phyloP scores from a whole-genome alignment of 1,284 basidiomycete species.

The Pulveroboletus sp. region DNA sequence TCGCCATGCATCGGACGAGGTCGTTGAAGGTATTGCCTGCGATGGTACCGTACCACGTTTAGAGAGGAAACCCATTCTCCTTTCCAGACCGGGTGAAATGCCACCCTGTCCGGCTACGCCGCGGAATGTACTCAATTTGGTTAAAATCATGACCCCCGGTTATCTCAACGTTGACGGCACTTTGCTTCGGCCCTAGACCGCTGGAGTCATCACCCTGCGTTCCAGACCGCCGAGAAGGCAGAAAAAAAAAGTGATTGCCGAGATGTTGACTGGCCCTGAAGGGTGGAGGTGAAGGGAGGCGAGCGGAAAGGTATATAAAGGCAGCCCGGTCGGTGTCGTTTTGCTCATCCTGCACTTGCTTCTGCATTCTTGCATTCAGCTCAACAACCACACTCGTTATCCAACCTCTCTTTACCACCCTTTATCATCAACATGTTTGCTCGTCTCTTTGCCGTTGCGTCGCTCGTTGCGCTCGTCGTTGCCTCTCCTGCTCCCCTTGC shows the following conservation, averaged over 20 bases:
- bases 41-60: too few species aligned
- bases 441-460: conserved; percentile 19
- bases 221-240: conserved; percentile 6
- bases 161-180: too few species aligned
- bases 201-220: background rate
- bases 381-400: conserved; percentile 12
- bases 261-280: background rate
- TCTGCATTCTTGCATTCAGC: conserved; percentile 1
- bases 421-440: conserved; percentile 16
- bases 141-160: too few species aligned
- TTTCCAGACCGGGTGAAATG: too few species aligned
- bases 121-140: too few species aligned
- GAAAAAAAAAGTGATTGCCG: background rate
- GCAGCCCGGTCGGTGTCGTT: background rate
- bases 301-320: conserved; percentile 12
- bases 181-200: too few species aligned
- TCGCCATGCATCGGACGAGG: too few species aligned
- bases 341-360: background rate
- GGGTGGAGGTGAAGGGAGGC: background rate
- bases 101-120: too few species aligned
- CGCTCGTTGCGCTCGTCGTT: conserved; percentile 16
- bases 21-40: too few species aligned
- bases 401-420: background rate
- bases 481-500: conserved; percentile 8
- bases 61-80: too few species aligned